Percentiles rank a stretch among this genome's conserved stretches.
Conservation (phyloP, 495 filamentous ascomycete genomes). For the Penicillium robsamsonii region DNA sequence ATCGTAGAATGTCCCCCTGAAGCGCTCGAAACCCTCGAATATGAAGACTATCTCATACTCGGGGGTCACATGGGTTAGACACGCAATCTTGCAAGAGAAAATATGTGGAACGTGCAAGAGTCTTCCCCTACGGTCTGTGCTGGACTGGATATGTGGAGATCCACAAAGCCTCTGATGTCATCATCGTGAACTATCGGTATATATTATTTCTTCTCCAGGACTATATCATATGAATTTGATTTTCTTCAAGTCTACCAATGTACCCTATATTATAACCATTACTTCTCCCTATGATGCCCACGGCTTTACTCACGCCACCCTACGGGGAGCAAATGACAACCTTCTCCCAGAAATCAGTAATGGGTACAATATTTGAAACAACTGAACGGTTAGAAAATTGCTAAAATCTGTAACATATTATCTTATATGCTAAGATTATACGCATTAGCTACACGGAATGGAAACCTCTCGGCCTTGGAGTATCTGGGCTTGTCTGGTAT, state of each 20-base stretch:
- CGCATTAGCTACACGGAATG: conserved; percentile 81
- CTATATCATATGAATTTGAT: too few relatives aligned
- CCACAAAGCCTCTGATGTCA: conserved; percentile 15
- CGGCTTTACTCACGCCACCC: neutral
- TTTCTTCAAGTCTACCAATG: too few relatives aligned
- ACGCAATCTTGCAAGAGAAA: neutral
- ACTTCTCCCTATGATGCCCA: neutral
- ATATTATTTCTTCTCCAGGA: too few relatives aligned
- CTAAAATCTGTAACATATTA: neutral
- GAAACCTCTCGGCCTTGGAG: conserved; percentile 96
- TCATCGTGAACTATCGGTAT: neutral
- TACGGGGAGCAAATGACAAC: conserved; percentile 66
- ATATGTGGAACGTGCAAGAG: conserved; percentile 2
- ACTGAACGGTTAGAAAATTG: conserved; percentile 74
- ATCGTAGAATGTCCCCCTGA: neutral
- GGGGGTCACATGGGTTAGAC: neutral
- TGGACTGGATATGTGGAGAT: neutral
- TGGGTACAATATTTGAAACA: conserved; percentile 97
- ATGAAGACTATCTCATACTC: neutral
- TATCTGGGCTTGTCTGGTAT: conserved; percentile 97
- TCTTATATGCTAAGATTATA: conserved; percentile 11
- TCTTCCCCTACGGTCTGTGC: neutral
- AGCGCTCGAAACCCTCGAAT: neutral
- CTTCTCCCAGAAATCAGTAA: conserved; percentile 95
- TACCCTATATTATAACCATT: neutral